Evolutionary conservation across 1,139 yeast species (phyloP), one percentile per base, ranked within the genome.

Genomic region (Nakaseomyces bracarensis): DNA sequence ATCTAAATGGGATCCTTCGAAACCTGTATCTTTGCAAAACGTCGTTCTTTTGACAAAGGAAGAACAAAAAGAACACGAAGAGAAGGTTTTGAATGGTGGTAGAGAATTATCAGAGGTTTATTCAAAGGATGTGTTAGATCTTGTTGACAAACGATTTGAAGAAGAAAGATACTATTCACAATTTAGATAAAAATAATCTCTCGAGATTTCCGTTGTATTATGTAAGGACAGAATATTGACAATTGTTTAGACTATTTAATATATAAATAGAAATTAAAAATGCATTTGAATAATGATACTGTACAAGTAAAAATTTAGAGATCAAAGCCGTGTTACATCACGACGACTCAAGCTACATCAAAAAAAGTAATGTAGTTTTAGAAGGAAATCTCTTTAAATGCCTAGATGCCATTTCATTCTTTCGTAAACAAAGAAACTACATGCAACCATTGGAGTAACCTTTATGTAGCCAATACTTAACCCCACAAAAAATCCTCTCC

Each of bases 371-470:
- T n/a, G n/a, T n/a, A n/a, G n/a, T n/a, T n/a, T n/a, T n/a, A n/a
- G 13, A 13, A 28, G 6, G 11, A 28, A 13, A 4, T 28, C 8
- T 14, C 10, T n/a, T 57, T 54, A 76, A 44, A 83, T 82, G 34
- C 84, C 84, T 48, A 86, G 65, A 38, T 70, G 59, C 50, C 69
- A 66, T 66, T 91, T 91, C 65, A 81, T 72, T 48, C 96, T 72
- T 65, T 91, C 98, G 64, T 91, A 91, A 26, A 89, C 96, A 61
- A 78, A 89, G 63, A 89, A 91, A 13, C 96, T 82, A 63, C 97
- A 89, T 40, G 97, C 95, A 57, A 81, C 91, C 98, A 91, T 91
- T 14, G 99, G 99, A 16, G 84, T 79, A 36, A 91, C 95, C 64
- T 91, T 91, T 56, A 91, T 75, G 61, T 87, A 91, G 1, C 99